Conservation (phyloP, 495 filamentous ascomycete genomes). For the Xylaria castorea region DNA sequence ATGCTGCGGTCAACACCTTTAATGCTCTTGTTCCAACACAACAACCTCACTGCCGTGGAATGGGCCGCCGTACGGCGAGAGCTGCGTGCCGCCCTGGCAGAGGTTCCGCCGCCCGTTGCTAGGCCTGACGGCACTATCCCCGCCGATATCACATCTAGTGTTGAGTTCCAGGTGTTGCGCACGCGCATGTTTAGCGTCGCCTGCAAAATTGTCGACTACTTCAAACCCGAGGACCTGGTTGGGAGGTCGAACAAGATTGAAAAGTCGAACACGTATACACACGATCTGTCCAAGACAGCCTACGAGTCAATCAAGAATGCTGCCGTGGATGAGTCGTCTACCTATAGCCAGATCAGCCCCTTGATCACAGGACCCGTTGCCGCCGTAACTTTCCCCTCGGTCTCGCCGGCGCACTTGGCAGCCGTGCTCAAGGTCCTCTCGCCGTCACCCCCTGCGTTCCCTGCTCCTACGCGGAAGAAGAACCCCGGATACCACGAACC, state of each 20-base stretch:
- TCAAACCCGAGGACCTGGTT: slow-evolving; percentile 63
- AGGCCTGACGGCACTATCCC: slow-evolving; percentile 29
- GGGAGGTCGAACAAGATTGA: slow-evolving; percentile 56
- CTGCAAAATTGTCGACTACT: slow-evolving; percentile 84
- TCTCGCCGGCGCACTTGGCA: slow-evolving; percentile 83
- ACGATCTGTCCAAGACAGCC: slow-evolving; percentile 76
- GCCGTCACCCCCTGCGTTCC: slow-evolving; percentile 73
- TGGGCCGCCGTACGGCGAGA: slow-evolving; percentile 89
- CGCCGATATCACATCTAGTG: slow-evolving; percentile 51
- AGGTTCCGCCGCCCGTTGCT: slow-evolving; percentile 50
- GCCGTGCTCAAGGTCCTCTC: slow-evolving; percentile 76
- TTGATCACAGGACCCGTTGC: slow-evolving; percentile 82
- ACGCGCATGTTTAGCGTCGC: slow-evolving; percentile 89
- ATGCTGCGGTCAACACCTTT: slow-evolving; percentile 87
- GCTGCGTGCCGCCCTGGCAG: slow-evolving; percentile 69
- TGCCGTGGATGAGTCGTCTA: slow-evolving; percentile 57
- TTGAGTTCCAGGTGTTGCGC: slow-evolving; percentile 81
- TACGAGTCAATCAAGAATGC: slow-evolving; percentile 63
- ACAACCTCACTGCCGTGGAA: slow-evolving; percentile 87
- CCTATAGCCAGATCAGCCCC: slow-evolving; percentile 67
- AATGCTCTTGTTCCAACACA: slow-evolving; percentile 95
- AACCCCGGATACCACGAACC: slow-evolving; percentile 83
- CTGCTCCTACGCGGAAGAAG: slow-evolving; percentile 73
- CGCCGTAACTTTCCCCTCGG: slow-evolving; percentile 76
- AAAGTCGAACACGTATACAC: slow-evolving; percentile 63